Percentiles rank a stretch among this genome's conserved stretches.
Evolutionary conservation across 148 eudicot species (phyloP).

Genomic region (Rhododendron molle): DNA sequence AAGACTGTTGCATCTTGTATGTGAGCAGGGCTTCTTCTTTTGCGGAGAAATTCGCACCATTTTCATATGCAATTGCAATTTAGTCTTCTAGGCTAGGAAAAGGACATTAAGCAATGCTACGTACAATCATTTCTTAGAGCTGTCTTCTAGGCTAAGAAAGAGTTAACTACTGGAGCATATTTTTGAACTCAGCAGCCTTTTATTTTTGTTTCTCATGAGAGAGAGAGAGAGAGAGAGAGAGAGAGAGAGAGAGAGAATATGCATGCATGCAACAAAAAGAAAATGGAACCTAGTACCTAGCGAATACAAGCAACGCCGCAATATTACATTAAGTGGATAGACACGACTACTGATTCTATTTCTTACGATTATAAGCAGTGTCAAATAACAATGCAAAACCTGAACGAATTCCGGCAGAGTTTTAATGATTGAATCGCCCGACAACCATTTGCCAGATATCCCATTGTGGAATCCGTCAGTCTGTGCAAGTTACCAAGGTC

Average conservation of each 20-base stretch:
- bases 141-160: background rate
- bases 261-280: background rate
- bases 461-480: constrained; percentile 67
- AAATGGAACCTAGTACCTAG: background rate
- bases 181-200: background rate
- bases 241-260: too few relatives aligned
- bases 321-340: background rate
- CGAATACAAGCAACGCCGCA: background rate
- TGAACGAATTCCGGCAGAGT: constrained; percentile 65
- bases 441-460: constrained; percentile 79
- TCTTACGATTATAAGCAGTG: background rate
- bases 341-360: background rate
- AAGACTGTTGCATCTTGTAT: background rate
- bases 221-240: too few relatives aligned
- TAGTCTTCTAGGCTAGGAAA: background rate
- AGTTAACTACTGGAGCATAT: background rate
- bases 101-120: background rate
- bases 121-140: background rate
- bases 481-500: constrained; percentile 54
- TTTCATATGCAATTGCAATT: background rate
- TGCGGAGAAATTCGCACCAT: background rate
- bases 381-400: constrained; percentile 33
- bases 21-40: background rate
- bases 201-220: background rate
- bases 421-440: constrained; percentile 40